Base-by-base conservation (phyloP, 2,329 filamentous ascomycete genomes). In the Aschersonia sp. region DNA sequence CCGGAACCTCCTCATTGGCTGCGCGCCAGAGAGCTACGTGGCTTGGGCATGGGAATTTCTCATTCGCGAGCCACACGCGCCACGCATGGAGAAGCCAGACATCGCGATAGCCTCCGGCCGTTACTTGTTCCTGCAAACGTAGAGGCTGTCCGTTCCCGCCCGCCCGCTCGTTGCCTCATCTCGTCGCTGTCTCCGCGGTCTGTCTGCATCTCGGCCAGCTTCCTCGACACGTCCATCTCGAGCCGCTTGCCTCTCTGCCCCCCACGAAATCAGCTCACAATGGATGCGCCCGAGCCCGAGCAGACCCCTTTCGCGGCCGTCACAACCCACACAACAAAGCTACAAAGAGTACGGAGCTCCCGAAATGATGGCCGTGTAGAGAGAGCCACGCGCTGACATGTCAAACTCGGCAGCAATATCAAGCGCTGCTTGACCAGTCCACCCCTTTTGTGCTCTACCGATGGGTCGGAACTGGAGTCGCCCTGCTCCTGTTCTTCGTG, bases 261-360 rank as follows among this genome's bases (percentile, higher is more conserved):
- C 22, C 22, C 22, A 22, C 22, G 22, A 22, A 2, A 22, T 22
- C 22, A 22, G 22, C 22, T 22, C 22, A 22, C 22, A 47, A 95
- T 95, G 89, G 87, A 95, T 71, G 81, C 81, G 59, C 76, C 82
- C 52, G 87, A 94, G 71, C 83, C 87, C 53, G 87, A 95, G 45
- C 79, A 85, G 70, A 94, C 87, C 66, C 87, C 89, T 69, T 95
- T 95, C 70, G 85, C 83, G 61, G 84, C 87, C 54, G 87, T 95
- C 62, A 84, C 81, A 58, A 81, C 84, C 62, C 90, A 95, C 59
- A 94, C 88, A 22, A 83, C 81, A 47, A 81, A 74, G 62, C 68
- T 85, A 56, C 76, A 81, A 67, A 76, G 81, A 67, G 85, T 89
- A 69, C 58, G 70, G 43, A 43, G 29, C 29, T n/a, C 50, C 42